These are phyloP conservation scores for Claviceps sp. DNA, from an alignment of 2,329 filamentous ascomycete species.

Conservation along the genomic window DNA sequence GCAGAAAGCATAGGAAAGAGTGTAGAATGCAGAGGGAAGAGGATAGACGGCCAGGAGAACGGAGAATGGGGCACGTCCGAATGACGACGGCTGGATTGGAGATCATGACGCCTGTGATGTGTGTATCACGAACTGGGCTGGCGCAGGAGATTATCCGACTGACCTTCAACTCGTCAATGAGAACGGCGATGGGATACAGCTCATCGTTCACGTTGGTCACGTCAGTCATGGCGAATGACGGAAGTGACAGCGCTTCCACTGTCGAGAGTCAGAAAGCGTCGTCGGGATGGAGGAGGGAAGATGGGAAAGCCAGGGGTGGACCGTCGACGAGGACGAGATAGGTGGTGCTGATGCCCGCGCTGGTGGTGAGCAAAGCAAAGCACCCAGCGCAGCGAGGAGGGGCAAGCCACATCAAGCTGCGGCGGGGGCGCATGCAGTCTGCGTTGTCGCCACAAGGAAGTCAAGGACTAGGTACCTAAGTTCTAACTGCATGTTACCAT, in stretches of 20 bases:
- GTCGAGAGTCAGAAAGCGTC: slow-evolving; percentile 5
- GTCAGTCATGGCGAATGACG: slow-evolving; percentile 63
- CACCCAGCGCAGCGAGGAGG: not conserved
- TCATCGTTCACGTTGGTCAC: slow-evolving; percentile 87
- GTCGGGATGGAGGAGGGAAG: slow-evolving; percentile 4
- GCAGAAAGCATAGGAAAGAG: not conserved
- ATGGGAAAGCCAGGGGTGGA: slow-evolving; percentile 4
- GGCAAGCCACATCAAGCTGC: not conserved
- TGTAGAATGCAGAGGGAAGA: not conserved
- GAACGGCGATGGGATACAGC: slow-evolving; percentile 98
- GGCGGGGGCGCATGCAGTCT: not conserved
- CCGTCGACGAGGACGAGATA: not conserved
- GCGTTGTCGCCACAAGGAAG: no score
- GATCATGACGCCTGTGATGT: not conserved
- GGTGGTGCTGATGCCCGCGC: not conserved
- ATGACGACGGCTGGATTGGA: slow-evolving; percentile 6
- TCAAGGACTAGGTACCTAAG: no score
- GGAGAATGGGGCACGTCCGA: slow-evolving; percentile 5
- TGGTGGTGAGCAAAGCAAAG: not conserved
- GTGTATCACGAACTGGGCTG: not conserved
- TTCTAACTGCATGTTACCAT: no score
- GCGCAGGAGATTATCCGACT: slow-evolving; percentile 12
- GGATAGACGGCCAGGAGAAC: not conserved
- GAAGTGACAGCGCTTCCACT: slow-evolving; percentile 19
- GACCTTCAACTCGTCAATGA: slow-evolving; percentile 99